Conservation (phyloP, 345 rosid genomes). For the Laguncularia racemosa region DNA sequence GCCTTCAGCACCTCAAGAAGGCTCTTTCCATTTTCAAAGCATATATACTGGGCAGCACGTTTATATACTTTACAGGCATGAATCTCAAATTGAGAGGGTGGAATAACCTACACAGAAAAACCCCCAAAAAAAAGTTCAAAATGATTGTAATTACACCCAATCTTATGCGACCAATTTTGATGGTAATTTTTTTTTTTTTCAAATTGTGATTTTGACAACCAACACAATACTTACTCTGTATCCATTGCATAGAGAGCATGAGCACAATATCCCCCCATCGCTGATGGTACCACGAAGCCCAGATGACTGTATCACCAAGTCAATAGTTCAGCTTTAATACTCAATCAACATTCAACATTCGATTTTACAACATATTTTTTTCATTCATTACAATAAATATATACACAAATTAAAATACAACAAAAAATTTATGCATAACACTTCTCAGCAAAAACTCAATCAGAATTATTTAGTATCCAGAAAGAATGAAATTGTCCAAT, state of each 20-base stretch:
- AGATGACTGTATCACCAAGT: slow-evolving; percentile 49
- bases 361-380: neutral
- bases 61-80: slow-evolving; percentile 91
- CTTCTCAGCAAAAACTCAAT: neutral
- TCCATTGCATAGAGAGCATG: slow-evolving; percentile 76
- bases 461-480: neutral
- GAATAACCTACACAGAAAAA: slow-evolving; percentile 50
- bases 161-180: no score
- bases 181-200: no score
- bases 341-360: neutral
- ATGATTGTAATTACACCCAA: slow-evolving; percentile 3
- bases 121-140: slow-evolving; percentile 8
- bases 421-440: neutral
- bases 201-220: no score
- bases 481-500: neutral
- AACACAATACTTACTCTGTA: slow-evolving; percentile 47
- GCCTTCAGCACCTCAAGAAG: slow-evolving; percentile 83
- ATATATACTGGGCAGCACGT: slow-evolving; percentile 91
- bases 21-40: slow-evolving; percentile 98
- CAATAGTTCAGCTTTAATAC: slow-evolving; percentile 9
- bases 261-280: slow-evolving; percentile 90
- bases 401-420: neutral
- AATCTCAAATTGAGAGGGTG: slow-evolving; percentile 96
- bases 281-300: slow-evolving; percentile 85
- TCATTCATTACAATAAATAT: neutral